Evolutionary conservation across 2,329 filamentous ascomycete genomes (phyloP).

Genomic region (Fusarium falciforme): DNA sequence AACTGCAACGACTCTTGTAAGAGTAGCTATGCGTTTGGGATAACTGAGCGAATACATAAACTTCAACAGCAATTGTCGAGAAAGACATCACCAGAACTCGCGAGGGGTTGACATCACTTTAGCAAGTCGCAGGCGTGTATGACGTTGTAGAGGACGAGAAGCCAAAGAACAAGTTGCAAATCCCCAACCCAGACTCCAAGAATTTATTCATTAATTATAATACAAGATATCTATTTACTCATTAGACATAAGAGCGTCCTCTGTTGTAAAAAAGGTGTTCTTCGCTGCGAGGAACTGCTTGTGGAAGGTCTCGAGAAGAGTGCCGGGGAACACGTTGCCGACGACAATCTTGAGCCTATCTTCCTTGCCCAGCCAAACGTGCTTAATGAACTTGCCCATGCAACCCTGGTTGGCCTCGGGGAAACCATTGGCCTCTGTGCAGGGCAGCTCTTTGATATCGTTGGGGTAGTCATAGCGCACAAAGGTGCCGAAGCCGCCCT

Average conservation of each 20-base stretch:
- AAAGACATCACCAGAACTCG: neutral
- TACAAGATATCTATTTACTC: neutral
- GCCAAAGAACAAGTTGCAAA: neutral
- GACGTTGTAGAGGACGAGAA: neutral
- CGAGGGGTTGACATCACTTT: neutral
- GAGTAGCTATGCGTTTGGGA: too few species aligned
- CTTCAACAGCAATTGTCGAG: neutral
- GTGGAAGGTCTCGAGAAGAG: constrained; percentile 51
- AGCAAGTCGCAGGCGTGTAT: neutral
- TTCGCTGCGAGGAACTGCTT: constrained; percentile 49
- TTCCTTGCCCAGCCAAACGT: constrained; percentile 57
- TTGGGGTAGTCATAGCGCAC: constrained; percentile 56
- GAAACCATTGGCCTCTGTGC: constrained; percentile 58
- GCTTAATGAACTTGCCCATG: constrained; percentile 55
- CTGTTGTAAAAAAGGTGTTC: constrained; percentile 45
- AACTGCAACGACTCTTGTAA: neutral
- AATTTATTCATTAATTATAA: neutral
- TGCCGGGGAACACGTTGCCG: constrained; percentile 52
- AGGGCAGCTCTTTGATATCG: constrained; percentile 55
- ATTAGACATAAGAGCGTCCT: neutral
- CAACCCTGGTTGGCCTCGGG: constrained; percentile 54
- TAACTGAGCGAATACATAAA: too few species aligned
- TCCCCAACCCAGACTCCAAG: neutral
- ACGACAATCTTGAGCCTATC: constrained; percentile 54
- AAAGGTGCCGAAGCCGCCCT: constrained; percentile 58